A percentile compares a stretch with the other conserved stretches of the same genome.
Conservation (phyloP, 1,139 yeast species). For the Yamadazyma friedrichii region DNA sequence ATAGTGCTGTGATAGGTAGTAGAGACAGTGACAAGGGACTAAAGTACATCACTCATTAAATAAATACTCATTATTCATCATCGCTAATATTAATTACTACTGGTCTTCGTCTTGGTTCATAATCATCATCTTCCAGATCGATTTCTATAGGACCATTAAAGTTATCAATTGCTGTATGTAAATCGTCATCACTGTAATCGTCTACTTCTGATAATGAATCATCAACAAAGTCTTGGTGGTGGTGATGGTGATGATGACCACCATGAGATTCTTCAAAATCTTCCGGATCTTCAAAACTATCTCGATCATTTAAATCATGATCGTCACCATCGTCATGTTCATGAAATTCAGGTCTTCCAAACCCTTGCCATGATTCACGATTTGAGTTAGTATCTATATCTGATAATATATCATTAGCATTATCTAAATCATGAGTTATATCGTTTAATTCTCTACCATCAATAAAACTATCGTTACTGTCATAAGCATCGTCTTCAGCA, state of each 20-base stretch:
- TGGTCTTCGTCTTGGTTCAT: constrained; percentile 2
- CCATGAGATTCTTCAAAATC: background rate
- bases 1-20: background rate
- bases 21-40: background rate
- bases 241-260: background rate
- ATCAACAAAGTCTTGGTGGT: background rate
- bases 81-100: constrained; percentile 2
- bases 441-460: constrained; percentile 20
- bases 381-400: constrained; percentile 9
- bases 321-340: background rate
- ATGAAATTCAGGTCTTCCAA: constrained; percentile 7
- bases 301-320: background rate
- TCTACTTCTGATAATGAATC: background rate
- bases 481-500: constrained; percentile 21
- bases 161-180: constrained; percentile 18
- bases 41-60: background rate
- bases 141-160: constrained; percentile 10
- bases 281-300: background rate
- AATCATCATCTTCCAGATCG: constrained; percentile 5
- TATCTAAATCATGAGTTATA: constrained; percentile 13
- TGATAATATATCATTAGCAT: constrained; percentile 9
- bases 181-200: constrained; percentile 15
- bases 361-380: constrained; percentile 14
- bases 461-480: constrained; percentile 30
- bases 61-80: background rate